Evolutionary conservation across 768 basidiomycete genomes (phyloP), one percentile per base, ranked within the genome.

Genomic region (Naganishia randhawae): DNA sequence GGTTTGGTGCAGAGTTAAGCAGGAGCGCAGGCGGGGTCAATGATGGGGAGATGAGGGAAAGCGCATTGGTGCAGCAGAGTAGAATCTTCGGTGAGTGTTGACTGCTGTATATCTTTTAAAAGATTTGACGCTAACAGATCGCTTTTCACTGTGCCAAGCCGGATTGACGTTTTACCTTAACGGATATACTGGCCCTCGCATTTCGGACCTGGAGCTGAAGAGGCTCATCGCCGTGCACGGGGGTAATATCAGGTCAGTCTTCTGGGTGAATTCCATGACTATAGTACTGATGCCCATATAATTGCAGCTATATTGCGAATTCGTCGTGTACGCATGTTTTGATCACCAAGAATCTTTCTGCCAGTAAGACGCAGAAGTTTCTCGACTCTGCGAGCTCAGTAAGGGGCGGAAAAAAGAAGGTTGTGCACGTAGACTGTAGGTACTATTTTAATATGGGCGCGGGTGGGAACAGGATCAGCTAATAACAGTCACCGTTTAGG

Each of bases 381-480:
- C 35, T 70, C 5, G 33, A 50, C 31, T 57, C 50, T 27, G 50
- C 65, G 50, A 69, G 61, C 19, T 62, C 33, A 17, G 41, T 57
- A 32, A 31, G 52, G 25, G 55, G 55, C 9, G 65, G 65, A 37
- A 70, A 67, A 61, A 50, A 50, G 33, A 70, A 67, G 51, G 69
- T 70, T 14, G 69, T 70, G 25, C 54, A 62, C n/a, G 69, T 70
- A 10, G 65, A 70, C 32, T 70, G 69, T 70, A 50, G 54, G 69
- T 70, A 25, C 7, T 9, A 2, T 29, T 22, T 3, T 29, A 17
- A n/a, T 2, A 31, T 3, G 19, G 16, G 7, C 19, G 32, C 19
- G 22, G 0, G 39, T 25, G 27, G 14, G 33, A 54, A 4, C 17
- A 31, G 27, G 17, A 55, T 25, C 29, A 32, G 29, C 37, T 22